phyloP scores from a whole-genome alignment of 2,329 filamentous ascomycete genomes.

The Thelonectria rubi region DNA sequence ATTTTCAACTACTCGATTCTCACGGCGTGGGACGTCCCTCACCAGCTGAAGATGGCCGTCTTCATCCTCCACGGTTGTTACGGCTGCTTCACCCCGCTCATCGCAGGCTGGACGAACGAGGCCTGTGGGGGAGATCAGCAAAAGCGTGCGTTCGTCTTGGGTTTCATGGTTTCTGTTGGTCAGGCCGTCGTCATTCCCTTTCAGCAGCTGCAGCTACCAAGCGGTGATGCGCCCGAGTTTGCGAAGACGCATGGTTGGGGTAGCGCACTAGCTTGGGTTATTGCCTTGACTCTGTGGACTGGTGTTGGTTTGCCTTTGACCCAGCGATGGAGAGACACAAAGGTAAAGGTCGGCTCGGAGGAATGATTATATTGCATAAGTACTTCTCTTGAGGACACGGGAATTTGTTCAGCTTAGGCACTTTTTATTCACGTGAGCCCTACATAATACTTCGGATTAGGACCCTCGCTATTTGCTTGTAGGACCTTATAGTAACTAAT shows the following conservation, averaged over 20 bases:
- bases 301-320: constrained; percentile 43
- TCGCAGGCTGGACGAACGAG: constrained; percentile 53
- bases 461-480: too few species aligned
- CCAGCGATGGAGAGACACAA: constrained; percentile 31
- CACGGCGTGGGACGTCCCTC: constrained; percentile 50
- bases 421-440: too few species aligned
- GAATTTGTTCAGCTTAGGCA: too few species aligned
- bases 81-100: constrained; percentile 53
- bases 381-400: too few species aligned
- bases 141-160: constrained; percentile 53
- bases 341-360: constrained; percentile 14
- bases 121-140: constrained; percentile 54
- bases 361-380: background rate
- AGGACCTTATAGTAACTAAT: too few species aligned
- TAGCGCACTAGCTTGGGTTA: constrained; percentile 45
- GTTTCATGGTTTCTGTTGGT: constrained; percentile 50
- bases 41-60: constrained; percentile 49
- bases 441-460: too few species aligned
- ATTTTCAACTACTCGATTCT: constrained; percentile 50
- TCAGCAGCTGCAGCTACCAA: constrained; percentile 51
- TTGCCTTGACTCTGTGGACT: constrained; percentile 48
- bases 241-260: constrained; percentile 49
- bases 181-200: constrained; percentile 51
- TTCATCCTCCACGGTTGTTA: constrained; percentile 53
- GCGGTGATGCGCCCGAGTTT: constrained; percentile 48